A percentile compares a stretch with the other conserved stretches of the same genome.
Conservation (phyloP, 805 yeast genomes). For the Yarrowia sp. region DNA sequence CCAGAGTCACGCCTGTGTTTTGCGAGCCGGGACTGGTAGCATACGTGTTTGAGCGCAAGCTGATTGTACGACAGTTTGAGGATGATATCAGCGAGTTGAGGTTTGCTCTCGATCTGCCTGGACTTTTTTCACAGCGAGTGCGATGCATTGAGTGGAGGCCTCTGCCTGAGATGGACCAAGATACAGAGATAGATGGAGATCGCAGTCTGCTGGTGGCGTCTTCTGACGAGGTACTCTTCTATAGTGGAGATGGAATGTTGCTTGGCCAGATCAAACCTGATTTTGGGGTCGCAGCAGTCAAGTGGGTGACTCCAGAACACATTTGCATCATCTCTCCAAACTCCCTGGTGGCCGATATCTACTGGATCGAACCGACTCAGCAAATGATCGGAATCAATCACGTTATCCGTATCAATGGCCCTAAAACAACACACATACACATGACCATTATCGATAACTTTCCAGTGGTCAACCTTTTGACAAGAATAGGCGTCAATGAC, state of each 20-base stretch:
- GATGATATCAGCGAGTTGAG: slow-evolving; percentile 5
- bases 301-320: slow-evolving; percentile 7
- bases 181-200: not conserved
- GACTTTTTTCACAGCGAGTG: not conserved
- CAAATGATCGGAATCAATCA: slow-evolving; percentile 4
- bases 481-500: not conserved
- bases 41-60: slow-evolving; percentile 14
- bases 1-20: slow-evolving; percentile 1
- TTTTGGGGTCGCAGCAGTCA: slow-evolving; percentile 7
- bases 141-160: slow-evolving; percentile 16
- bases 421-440: not conserved
- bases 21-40: not conserved
- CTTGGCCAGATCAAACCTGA: slow-evolving; percentile 14
- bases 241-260: not conserved
- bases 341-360: not conserved
- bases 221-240: not conserved
- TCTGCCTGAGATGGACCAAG: not conserved
- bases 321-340: not conserved
- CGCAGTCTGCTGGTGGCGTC: not conserved
- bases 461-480: slow-evolving; percentile 7
- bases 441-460: slow-evolving; percentile 1
- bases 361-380: slow-evolving; percentile 3
- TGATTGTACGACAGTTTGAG: slow-evolving; percentile 11
- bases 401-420: slow-evolving; percentile 8
- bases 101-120: slow-evolving; percentile 5